phyloP scores from a whole-genome alignment of 1,139 yeast genomes.

The Geotrichum aggregatum region DNA sequence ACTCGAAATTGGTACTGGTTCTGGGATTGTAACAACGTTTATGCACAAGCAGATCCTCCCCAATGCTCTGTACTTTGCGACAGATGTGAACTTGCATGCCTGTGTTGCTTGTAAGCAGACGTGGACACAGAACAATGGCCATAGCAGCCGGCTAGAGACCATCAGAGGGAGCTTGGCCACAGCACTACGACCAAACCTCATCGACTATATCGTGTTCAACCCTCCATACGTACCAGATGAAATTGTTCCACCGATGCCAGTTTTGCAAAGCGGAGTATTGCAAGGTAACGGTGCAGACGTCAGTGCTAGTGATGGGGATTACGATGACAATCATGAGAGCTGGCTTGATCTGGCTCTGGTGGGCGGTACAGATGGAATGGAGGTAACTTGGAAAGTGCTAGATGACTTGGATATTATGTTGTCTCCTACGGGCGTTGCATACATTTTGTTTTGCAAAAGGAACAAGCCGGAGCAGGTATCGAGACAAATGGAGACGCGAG shows the following conservation, averaged over 20 bases:
- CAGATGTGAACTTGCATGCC: conserved; percentile 80
- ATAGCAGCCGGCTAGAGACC: conserved; percentile 45
- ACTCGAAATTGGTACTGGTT: conserved; percentile 87
- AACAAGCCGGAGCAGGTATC: conserved; percentile 68
- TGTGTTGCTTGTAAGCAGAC: conserved; percentile 55
- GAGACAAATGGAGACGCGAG: conserved; percentile 44
- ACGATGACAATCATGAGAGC: conserved; percentile 45
- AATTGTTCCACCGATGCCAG: conserved; percentile 49
- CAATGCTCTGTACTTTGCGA: conserved; percentile 53
- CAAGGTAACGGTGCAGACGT: too few relatives aligned
- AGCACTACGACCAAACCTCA: conserved; percentile 44
- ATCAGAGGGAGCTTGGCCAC: conserved; percentile 56
- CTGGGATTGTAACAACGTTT: conserved; percentile 83
- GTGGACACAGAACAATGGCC: conserved; percentile 46
- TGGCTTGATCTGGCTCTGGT: conserved; percentile 88
- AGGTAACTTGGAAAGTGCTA: conserved; percentile 63
- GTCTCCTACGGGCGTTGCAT: conserved; percentile 63
- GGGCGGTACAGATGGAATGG: conserved; percentile 92
- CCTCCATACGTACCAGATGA: conserved; percentile 93
- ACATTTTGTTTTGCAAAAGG: conserved; percentile 79
- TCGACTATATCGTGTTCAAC: conserved; percentile 77
- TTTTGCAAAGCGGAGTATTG: conserved; percentile 6
- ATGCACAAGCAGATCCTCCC: conserved; percentile 50
- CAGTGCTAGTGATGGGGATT: conserved; percentile 17
- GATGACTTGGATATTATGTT: conserved; percentile 49